These are phyloP conservation scores for Sphagnurus paluster DNA, from an alignment of 1,284 basidiomycete species.

Conservation along the genomic window DNA sequence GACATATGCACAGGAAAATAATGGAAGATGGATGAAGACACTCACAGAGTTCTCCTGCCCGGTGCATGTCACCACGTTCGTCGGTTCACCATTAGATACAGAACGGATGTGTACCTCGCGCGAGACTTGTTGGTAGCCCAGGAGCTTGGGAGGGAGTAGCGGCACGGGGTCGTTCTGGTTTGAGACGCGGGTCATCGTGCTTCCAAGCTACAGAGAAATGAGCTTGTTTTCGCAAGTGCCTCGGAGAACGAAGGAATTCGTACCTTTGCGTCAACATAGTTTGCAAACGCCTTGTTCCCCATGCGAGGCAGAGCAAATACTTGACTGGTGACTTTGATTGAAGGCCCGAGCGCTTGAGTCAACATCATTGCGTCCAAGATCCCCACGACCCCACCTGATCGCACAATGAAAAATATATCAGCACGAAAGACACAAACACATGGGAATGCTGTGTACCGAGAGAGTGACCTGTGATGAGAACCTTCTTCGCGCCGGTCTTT, in stretches of 20 bases:
- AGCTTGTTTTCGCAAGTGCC: not conserved
- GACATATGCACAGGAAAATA: not conserved
- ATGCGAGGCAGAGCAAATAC: conserved; percentile 46
- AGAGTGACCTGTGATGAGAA: conserved; percentile 42
- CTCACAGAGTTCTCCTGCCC: conserved; percentile 24
- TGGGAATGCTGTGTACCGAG: conserved; percentile 26
- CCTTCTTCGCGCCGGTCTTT: conserved; percentile 34
- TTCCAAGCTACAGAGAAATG: conserved; percentile 21
- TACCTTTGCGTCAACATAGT: conserved; percentile 40
- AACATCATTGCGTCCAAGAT: conserved; percentile 45
- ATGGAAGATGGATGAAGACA: not conserved
- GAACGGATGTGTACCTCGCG: conserved; percentile 38
- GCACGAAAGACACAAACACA: too few species aligned
- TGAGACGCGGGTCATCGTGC: conserved; percentile 28
- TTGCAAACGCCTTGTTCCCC: conserved; percentile 45
- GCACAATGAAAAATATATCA: not conserved
- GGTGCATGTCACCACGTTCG: conserved; percentile 19
- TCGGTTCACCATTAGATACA: conserved; percentile 22
- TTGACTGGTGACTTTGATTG: conserved; percentile 34
- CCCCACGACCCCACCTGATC: conserved; percentile 42
- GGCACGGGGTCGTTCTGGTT: conserved; percentile 43
- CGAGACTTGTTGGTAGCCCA: conserved; percentile 33
- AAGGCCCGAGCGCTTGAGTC: conserved; percentile 34
- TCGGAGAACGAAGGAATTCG: conserved; percentile 5
- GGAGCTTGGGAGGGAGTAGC: conserved; percentile 31